Conservation (phyloP, 23 red algal species). For the Gracilariopsis chorda region DNA sequence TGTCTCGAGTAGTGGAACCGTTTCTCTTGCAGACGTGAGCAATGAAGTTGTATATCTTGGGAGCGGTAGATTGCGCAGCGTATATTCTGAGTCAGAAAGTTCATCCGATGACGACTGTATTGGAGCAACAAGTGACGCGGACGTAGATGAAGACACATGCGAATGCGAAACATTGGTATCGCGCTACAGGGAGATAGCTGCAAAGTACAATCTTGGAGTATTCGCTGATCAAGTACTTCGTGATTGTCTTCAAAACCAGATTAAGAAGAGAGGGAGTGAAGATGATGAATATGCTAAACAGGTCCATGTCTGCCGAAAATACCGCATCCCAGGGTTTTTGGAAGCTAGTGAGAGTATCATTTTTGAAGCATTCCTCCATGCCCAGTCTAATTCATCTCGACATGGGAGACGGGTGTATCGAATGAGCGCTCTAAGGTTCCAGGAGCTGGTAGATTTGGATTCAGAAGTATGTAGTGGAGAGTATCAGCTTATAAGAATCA, state of each 20-base stretch:
- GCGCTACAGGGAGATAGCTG: background rate
- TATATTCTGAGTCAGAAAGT: background rate
- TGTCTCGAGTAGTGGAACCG: background rate
- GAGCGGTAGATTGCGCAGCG: background rate
- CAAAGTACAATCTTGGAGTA: background rate
- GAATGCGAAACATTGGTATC: background rate
- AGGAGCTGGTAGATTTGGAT: background rate
- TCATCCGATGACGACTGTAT: background rate
- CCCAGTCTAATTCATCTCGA: background rate
- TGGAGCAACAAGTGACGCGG: background rate
- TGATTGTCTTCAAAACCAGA: background rate
- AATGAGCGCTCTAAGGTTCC: background rate
- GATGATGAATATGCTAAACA: background rate
- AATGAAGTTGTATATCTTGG: background rate
- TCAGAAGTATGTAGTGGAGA: background rate
- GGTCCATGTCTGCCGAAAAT: background rate
- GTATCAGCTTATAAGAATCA: background rate
- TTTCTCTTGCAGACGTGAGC: background rate
- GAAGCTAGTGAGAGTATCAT: background rate
- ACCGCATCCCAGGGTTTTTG: background rate
- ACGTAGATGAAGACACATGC: background rate
- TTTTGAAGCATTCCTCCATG: background rate
- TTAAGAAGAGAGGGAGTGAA: background rate
- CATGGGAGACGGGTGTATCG: background rate
- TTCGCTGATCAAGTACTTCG: background rate